A percentile compares a stretch with the other conserved stretches of the same genome.
These are phyloP conservation scores for Boletellus emodensis DNA, from an alignment of 768 basidiomycete species.

Conservation along the genomic window DNA sequence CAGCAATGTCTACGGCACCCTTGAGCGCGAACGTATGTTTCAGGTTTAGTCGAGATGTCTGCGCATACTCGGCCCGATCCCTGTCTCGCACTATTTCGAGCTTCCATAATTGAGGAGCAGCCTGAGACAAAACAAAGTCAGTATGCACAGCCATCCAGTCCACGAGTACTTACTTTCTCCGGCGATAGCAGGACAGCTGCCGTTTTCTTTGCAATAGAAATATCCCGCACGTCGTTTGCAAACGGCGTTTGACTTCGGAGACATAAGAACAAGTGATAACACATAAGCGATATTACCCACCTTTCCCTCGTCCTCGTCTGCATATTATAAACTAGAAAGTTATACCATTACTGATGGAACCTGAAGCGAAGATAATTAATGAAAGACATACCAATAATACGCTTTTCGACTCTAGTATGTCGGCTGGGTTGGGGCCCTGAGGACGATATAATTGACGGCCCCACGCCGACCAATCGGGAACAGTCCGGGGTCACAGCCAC, in stretches of 20 bases:
- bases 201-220: conserved; percentile 44
- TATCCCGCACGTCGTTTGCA: conserved; percentile 52
- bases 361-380: neutral
- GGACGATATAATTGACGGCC: conserved; percentile 40
- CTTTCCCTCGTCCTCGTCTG: conserved; percentile 41
- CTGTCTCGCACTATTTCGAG: conserved; percentile 58
- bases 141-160: conserved; percentile 7
- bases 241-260: conserved; percentile 48
- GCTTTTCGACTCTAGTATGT: conserved; percentile 50
- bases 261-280: conserved; percentile 9
- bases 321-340: conserved; percentile 44
- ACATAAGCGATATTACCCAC: conserved; percentile 25
- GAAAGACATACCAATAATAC: conserved; percentile 44
- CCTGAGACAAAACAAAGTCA: conserved; percentile 35
- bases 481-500: conserved; percentile 48
- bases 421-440: conserved; percentile 44
- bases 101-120: conserved; percentile 77
- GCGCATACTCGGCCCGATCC: conserved; percentile 33
- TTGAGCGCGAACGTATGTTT: conserved; percentile 78
- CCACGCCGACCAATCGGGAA: conserved; percentile 46
- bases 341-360: conserved; percentile 2
- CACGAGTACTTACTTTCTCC: conserved; percentile 20
- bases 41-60: conserved; percentile 31
- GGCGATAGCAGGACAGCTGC: conserved; percentile 41
- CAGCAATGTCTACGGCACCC: conserved; percentile 65